phyloP scores from a whole-genome alignment of 2,329 filamentous ascomycete genomes.

The Ambrosiella xylebori region DNA sequence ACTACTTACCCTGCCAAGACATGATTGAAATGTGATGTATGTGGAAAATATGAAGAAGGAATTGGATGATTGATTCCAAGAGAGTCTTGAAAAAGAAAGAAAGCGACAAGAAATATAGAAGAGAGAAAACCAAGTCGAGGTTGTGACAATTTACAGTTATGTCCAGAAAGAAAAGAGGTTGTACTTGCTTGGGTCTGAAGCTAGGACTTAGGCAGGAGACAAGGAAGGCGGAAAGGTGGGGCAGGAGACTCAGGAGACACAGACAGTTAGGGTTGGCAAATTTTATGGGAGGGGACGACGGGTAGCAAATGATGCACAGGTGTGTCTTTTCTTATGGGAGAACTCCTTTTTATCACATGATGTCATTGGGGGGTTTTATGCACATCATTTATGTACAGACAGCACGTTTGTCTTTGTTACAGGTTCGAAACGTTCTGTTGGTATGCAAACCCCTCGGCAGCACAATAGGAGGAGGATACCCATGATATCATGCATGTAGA shows the following conservation, averaged over 20 bases:
- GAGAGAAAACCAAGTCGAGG: not conserved
- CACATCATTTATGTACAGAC: too few relatives aligned
- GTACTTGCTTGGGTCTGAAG: constrained; percentile 3
- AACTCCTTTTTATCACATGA: too few relatives aligned
- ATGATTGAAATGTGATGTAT: constrained; percentile 26
- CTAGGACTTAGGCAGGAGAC: constrained; percentile 3
- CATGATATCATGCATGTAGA: too few relatives aligned
- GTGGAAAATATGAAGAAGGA: constrained; percentile 10
- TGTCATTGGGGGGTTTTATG: too few relatives aligned
- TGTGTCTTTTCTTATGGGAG: too few relatives aligned
- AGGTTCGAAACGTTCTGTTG: too few relatives aligned
- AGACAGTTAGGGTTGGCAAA: too few relatives aligned
- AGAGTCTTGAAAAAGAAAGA: constrained; percentile 4
- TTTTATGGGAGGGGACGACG: too few relatives aligned
- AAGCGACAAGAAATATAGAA: not conserved
- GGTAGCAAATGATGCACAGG: too few relatives aligned
- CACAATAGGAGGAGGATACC: too few relatives aligned
- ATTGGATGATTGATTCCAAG: not conserved
- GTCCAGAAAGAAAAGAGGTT: constrained; percentile 5
- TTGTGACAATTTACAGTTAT: not conserved
- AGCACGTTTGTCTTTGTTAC: too few relatives aligned
- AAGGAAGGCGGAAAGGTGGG: constrained; percentile 4
- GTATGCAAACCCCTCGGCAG: too few relatives aligned
- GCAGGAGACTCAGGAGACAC: not conserved
- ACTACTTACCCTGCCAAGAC: constrained; percentile 54